These are phyloP conservation scores for Trichoderma gracile DNA, from an alignment of 2,329 filamentous ascomycete genomes.

Conservation along the genomic window DNA sequence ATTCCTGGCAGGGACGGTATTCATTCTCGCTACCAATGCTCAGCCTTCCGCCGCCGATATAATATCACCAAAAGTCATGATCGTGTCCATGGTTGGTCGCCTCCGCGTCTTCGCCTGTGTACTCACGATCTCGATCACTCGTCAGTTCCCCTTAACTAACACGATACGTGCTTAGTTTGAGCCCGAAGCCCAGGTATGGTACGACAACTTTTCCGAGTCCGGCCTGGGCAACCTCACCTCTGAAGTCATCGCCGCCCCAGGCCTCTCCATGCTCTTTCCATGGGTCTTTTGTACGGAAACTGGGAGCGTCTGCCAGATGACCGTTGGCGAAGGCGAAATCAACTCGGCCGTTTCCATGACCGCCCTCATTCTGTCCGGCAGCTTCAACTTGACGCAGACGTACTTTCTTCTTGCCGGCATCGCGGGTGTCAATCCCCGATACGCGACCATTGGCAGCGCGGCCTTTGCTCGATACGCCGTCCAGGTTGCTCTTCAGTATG, in stretches of 20 bases:
- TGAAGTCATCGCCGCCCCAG: constrained; percentile 59
- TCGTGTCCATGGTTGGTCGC: constrained; percentile 60
- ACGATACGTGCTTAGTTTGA: constrained; percentile 51
- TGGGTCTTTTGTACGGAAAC: constrained; percentile 63
- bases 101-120: not conserved
- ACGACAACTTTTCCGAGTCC: constrained; percentile 48
- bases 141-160: constrained; percentile 15
- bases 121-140: too few relatives aligned
- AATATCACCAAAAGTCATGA: constrained; percentile 61
- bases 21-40: not conserved
- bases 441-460: constrained; percentile 65
- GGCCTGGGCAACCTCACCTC: constrained; percentile 57
- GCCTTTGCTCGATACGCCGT: constrained; percentile 69
- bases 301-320: constrained; percentile 66
- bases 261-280: constrained; percentile 66
- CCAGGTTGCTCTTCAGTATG: constrained; percentile 74
- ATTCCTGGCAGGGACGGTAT: not conserved
- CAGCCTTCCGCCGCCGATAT: not conserved
- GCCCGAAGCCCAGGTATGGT: constrained; percentile 64
- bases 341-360: constrained; percentile 69
- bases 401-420: constrained; percentile 75
- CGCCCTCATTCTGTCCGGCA: constrained; percentile 60
- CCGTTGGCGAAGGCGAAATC: constrained; percentile 70
- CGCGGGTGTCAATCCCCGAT: constrained; percentile 70
- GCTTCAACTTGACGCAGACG: constrained; percentile 65